A percentile compares a stretch with the other conserved stretches of the same genome.
These are phyloP conservation scores for Mucor indicus DNA, from an alignment of 371 early-diverging fungal species.

Conservation along the genomic window DNA sequence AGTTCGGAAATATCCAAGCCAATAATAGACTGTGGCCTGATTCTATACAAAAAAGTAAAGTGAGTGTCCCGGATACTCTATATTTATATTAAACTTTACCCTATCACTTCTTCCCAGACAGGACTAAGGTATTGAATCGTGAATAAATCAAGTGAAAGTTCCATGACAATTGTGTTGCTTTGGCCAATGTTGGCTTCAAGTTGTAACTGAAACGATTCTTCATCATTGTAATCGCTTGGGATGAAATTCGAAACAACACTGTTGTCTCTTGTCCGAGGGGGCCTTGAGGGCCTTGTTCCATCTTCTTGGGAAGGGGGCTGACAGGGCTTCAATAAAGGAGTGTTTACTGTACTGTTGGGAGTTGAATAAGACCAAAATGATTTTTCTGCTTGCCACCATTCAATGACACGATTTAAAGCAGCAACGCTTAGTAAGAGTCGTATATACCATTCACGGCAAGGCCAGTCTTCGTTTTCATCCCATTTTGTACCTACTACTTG, in stretches of 20 bases:
- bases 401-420: slow-evolving; percentile 56
- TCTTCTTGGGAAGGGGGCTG: too few relatives aligned
- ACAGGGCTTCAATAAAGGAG: too few relatives aligned
- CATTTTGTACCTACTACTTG: slow-evolving; percentile 47
- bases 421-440: slow-evolving; percentile 53
- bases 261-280: slow-evolving; percentile 7
- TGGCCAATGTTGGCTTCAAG: slow-evolving; percentile 56
- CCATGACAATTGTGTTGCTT: slow-evolving; percentile 61
- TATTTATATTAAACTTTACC: slow-evolving; percentile 32
- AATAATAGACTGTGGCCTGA: slow-evolving; percentile 47
- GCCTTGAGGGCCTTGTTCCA: too few relatives aligned
- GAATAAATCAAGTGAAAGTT: slow-evolving; percentile 49
- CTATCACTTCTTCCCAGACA: slow-evolving; percentile 56
- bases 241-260: slow-evolving; percentile 1
- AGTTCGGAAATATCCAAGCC: slow-evolving; percentile 46
- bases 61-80: not conserved
- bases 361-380: slow-evolving; percentile 34
- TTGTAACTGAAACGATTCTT: slow-evolving; percentile 26
- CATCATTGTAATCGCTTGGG: slow-evolving; percentile 1
- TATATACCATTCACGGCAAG: slow-evolving; percentile 57
- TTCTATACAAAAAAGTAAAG: slow-evolving; percentile 17
- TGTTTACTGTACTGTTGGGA: not conserved
- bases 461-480: slow-evolving; percentile 58
- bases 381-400: slow-evolving; percentile 64
- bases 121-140: slow-evolving; percentile 58